Conservation (phyloP, 129 eudicot species). For the Lonicera japonica region DNA sequence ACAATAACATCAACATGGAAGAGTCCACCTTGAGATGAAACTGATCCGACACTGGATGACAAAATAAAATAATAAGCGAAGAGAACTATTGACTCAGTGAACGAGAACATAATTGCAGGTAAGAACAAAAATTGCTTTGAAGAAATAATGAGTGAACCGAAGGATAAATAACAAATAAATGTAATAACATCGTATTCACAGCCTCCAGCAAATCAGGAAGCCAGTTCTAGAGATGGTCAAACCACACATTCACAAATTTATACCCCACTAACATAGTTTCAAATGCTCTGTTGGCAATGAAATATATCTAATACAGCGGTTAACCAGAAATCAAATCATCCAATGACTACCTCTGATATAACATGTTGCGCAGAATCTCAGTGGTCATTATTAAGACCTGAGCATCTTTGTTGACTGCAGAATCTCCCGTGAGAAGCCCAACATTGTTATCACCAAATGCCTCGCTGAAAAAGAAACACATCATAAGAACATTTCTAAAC, state of each 20-base stretch:
- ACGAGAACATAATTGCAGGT: neutral
- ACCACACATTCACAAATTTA: too few relatives aligned
- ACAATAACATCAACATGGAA: conserved; percentile 92
- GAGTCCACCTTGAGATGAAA: conserved; percentile 78
- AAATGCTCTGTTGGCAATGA: neutral
- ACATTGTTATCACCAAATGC: conserved; percentile 90
- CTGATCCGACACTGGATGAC: conserved; percentile 76
- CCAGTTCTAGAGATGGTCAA: neutral
- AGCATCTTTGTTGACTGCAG: conserved; percentile 91
- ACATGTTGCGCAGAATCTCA: conserved; percentile 93
- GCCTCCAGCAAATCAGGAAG: neutral
- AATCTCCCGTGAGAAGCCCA: conserved; percentile 97
- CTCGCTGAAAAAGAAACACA: conserved; percentile 52
- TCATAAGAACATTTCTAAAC: neutral
- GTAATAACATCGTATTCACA: neutral
- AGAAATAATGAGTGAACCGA: too few relatives aligned
- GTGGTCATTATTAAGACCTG: conserved; percentile 94
- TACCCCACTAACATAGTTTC: too few relatives aligned
- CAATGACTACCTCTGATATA: conserved; percentile 66
- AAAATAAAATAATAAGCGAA: conserved; percentile 8
- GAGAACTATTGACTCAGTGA: neutral
- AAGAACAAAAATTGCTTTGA: neutral
- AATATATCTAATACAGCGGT: neutral
- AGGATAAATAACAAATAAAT: neutral
- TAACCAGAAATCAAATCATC: conserved; percentile 18